Evolutionary conservation across 2,329 filamentous ascomycete genomes (phyloP), one percentile per base, ranked within the genome.

Genomic region (Beauveria asiatica): DNA sequence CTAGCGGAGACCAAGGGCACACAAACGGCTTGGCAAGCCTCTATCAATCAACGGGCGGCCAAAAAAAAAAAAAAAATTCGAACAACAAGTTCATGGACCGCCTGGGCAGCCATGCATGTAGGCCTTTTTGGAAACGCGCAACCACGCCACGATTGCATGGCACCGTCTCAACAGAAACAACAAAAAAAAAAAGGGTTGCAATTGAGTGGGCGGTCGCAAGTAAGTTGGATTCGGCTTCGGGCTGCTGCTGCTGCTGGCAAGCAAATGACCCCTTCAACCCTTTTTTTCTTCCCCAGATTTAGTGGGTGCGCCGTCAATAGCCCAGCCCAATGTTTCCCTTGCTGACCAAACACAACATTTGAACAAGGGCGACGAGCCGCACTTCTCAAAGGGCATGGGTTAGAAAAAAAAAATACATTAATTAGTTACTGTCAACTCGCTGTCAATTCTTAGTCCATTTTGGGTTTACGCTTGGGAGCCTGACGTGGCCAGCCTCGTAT

Each of bases 401-500:
- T 37, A 16, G 11, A 6, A 37, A 33, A 30, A 27, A 30, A 37
- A 37, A 37, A 37, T 37, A 16, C 33, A 16, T 37, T 37, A 37
- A 6, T 16, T 37, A 37, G 3, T 16, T 45, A 33, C 19, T 54
- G 19, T 46, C 37, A 3, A 25, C 25, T 37, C 52, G 39, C n/a
- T 33, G 42, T 30, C 45, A 30, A 5, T 19, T 50, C 41, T 30
- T 41, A 42, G 37, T 37, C 46, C 46, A n/a, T 51, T 51, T 58
- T 44, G 46, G 45, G 33, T 51, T 51, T 45, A 44, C 37, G 37
- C n/a, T 8, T 19, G 41, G 48, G n/a, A 33, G 48, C 48, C 48
- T 30, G 30, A 59, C 39, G 37, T 19, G 27, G 33, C 37, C 23
- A 52, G 39, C 46, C 56, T 59, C 48, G 56, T 59, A 59, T 59